Conservation (phyloP, 2,329 filamentous ascomycete genomes). For the Neonectria magnoliae region DNA sequence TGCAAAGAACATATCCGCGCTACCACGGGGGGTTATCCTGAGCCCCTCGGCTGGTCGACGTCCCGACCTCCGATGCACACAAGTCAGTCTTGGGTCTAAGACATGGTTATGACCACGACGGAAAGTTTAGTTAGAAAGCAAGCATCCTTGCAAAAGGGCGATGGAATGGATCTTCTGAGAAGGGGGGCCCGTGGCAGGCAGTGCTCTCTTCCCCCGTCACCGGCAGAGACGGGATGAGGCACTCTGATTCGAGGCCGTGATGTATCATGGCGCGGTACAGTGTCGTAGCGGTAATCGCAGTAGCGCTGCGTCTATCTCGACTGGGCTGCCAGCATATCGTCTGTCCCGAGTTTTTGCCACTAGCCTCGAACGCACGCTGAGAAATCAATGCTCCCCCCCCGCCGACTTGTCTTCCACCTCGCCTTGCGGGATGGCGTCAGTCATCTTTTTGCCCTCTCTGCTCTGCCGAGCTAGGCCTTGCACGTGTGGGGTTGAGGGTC, state of each 20-base stretch:
- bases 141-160: conserved; percentile 2
- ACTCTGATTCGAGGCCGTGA: conserved; percentile 10
- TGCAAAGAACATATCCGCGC: conserved; percentile 3
- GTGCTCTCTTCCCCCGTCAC: not conserved
- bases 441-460: not conserved
- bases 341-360: not conserved
- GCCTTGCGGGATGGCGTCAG: conserved; percentile 24
- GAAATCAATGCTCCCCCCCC: not conserved
- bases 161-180: not conserved
- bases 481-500: conserved; percentile 5
- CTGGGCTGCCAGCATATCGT: conserved; percentile 13
- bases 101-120: not conserved
- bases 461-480: conserved; percentile 7
- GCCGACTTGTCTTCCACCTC: not conserved
- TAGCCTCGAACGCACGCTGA: not conserved
- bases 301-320: conserved; percentile 6
- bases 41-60: conserved; percentile 5
- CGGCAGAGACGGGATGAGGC: conserved; percentile 1
- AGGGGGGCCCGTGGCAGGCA: conserved; percentile 1
- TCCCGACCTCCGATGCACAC: conserved; percentile 6
- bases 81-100: not conserved
- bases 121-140: not conserved
- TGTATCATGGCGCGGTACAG: not conserved
- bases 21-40: conserved; percentile 3
- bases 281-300: not conserved